Percentiles rank a stretch among this genome's conserved stretches.
phyloP scores from a whole-genome alignment of 2,329 filamentous ascomycete genomes.

The Apiospora malaysiana region DNA sequence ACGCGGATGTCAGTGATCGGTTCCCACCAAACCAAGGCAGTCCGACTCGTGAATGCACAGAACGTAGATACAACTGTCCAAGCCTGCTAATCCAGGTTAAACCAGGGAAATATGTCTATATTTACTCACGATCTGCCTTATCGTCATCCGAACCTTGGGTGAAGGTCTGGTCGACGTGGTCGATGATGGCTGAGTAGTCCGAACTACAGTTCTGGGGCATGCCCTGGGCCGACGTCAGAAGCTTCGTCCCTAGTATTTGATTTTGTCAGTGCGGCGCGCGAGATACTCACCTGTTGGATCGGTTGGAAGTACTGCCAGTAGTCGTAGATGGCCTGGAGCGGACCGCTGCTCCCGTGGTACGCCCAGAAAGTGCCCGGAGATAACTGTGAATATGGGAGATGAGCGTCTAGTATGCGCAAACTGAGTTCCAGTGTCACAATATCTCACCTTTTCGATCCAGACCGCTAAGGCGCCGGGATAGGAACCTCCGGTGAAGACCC shows the following conservation, averaged over 20 bases:
- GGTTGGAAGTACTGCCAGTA: conserved; percentile 65
- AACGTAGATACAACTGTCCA: background rate
- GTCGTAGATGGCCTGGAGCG: conserved; percentile 60
- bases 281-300: conserved; percentile 48
- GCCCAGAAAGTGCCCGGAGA: conserved; percentile 65
- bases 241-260: background rate
- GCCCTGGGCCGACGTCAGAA: conserved; percentile 37
- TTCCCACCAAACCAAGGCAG: too few species aligned
- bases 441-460: conserved; percentile 53
- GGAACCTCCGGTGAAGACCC: conserved; percentile 61
- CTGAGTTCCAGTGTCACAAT: background rate
- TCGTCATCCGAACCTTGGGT: conserved; percentile 48
- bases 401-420: background rate
- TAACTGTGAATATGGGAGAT: conserved; percentile 29
- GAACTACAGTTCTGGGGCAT: conserved; percentile 64
- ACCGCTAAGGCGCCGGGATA: conserved; percentile 62
- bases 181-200: conserved; percentile 57
- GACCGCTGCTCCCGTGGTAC: conserved; percentile 61
- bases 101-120: background rate
- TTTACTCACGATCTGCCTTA: conserved; percentile 36
- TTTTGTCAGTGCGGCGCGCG: background rate
- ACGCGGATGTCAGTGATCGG: background rate
- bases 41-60: background rate
- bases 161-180: conserved; percentile 58
- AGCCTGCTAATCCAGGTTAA: background rate